Base-by-base conservation (phyloP, 2,329 filamentous ascomycete species). In the Nigrospora sphaerica region DNA sequence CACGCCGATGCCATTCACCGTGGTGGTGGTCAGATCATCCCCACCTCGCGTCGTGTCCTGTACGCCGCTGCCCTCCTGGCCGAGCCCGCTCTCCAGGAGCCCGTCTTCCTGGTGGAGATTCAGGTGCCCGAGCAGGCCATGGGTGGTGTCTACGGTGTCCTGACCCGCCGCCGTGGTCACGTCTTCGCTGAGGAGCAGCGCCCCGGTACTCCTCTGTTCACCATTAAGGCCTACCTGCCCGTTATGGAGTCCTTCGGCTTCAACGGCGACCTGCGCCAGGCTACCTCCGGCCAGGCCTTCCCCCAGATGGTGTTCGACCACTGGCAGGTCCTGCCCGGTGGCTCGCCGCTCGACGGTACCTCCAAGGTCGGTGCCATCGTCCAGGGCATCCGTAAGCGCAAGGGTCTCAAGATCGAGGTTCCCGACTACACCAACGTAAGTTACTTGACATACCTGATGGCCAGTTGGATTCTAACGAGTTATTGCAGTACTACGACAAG, bases 1-100 rank as follows among this genome's bases (percentile, higher is more conserved):
- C 93, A 98, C 81, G 90, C 93, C 66, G 93, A 98, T 86, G 91
- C 93, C 64, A 98, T 98, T 63, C 93, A 98, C 78, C 91, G 93
- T 86, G 93, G 93, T 83, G 91, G 88, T 83, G 93, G 93, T 71
- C 93, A 98, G 78, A 81, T 98, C 74, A 98, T 98, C 70, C 93
- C 93, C 62, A 97, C 93, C 65, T 81, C 93, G 63, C 90, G 93
- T 78, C 93, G 93, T 86, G 93, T 95, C 63, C 80, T 98, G 65
- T 97, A 95, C 77, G 93, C 93, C 65, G 80, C 93, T 59, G 75
- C 88, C 57, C 86, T 98, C 57, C 82, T 98, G 61, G 91, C 93
- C 63, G 83, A 95, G 61, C 93, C 93, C 58, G 84, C 82, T 73
- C 83, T 98, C 54, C 85, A 90, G 63, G 93, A 98, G 83, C 93